Percentiles rank a stretch among this genome's conserved stretches.
Conservation (phyloP, 2,329 filamentous ascomycete genomes). For the Neofusicoccum sp. region DNA sequence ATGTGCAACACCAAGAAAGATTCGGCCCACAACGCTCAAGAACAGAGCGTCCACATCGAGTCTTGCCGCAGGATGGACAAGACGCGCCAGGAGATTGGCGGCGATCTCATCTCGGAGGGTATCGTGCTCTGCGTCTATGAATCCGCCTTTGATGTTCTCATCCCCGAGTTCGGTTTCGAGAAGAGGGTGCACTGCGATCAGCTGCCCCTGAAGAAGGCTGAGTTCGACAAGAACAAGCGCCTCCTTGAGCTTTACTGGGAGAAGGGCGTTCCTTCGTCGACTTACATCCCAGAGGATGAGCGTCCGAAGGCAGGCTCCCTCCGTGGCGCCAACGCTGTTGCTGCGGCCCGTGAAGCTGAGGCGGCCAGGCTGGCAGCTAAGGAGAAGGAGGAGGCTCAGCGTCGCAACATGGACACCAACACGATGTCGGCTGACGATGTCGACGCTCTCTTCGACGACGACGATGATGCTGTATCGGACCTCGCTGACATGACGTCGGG, state of each 20-base stretch:
- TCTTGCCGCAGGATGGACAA: constrained; percentile 96
- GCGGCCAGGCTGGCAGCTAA: constrained; percentile 78
- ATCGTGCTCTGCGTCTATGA: constrained; percentile 98
- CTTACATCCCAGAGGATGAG: constrained; percentile 96
- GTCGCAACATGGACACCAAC: constrained; percentile 91
- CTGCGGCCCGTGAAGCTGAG: constrained; percentile 78
- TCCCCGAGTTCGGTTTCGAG: constrained; percentile 97
- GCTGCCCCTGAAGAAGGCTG: constrained; percentile 97
- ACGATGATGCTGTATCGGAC: constrained; percentile 80
- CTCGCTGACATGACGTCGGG: constrained; percentile 89
- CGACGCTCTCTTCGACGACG: constrained; percentile 86
- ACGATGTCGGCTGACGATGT: constrained; percentile 92
- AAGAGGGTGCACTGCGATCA: constrained; percentile 99
- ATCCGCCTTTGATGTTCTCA: constrained; percentile 96
- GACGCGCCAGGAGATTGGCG: constrained; percentile 80
- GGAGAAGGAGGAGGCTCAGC: constrained; percentile 86
- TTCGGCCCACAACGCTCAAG: constrained; percentile 93
- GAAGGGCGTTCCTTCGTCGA: constrained; percentile 95
- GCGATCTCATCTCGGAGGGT: constrained; percentile 91
- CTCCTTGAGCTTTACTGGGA: constrained; percentile 98
- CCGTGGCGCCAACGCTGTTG: constrained; percentile 73
- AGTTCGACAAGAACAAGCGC: constrained; percentile 94
- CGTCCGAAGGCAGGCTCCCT: constrained; percentile 80
- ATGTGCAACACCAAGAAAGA: constrained; percentile 99
- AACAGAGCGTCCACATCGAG: constrained; percentile 98